These are phyloP conservation scores for Colletotrichum australisinense DNA, from an alignment of 2,329 filamentous ascomycete genomes.

Conservation along the genomic window DNA sequence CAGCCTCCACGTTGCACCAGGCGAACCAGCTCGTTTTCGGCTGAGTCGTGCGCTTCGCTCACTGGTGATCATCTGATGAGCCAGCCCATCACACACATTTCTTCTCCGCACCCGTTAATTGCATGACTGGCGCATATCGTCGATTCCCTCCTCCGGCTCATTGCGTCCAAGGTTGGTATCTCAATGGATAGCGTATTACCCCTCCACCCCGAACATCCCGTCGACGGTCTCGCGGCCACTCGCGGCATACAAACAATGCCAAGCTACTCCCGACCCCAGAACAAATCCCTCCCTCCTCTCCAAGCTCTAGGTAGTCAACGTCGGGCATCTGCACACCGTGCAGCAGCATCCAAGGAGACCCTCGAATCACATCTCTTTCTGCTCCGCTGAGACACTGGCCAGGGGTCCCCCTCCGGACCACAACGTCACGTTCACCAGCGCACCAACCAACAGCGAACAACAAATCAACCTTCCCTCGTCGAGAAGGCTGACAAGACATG, in stretches of 20 bases:
- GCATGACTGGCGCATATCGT: constrained; percentile 15
- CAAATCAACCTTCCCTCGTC: constrained; percentile 34
- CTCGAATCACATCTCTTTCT: constrained; percentile 1
- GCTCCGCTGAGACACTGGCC: constrained; percentile 17
- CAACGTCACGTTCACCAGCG: constrained; percentile 5
- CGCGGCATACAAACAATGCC: not conserved
- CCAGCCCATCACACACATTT: constrained; percentile 12
- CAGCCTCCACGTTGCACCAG: constrained; percentile 1
- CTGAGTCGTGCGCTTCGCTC: not conserved
- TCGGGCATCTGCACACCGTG: constrained; percentile 6
- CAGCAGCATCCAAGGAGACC: not conserved
- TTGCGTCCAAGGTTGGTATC: not conserved
- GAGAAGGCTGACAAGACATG: constrained; percentile 35
- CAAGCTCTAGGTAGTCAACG: too few relatives aligned
- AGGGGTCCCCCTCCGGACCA: not conserved
- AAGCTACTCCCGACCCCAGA: not conserved
- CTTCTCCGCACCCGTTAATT: constrained; percentile 21
- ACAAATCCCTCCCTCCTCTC: not conserved
- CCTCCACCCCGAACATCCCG: constrained; percentile 6
- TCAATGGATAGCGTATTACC: not conserved
- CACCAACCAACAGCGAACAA: constrained; percentile 24
- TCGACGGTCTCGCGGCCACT: not conserved
- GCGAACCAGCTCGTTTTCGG: not conserved
- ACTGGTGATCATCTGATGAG: constrained; percentile 30
- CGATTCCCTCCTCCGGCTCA: not conserved